A percentile compares a stretch with the other conserved stretches of the same genome.
phyloP scores from a whole-genome alignment of 139 green algal species.

The Cymbomonas tetramitiformis region DNA sequence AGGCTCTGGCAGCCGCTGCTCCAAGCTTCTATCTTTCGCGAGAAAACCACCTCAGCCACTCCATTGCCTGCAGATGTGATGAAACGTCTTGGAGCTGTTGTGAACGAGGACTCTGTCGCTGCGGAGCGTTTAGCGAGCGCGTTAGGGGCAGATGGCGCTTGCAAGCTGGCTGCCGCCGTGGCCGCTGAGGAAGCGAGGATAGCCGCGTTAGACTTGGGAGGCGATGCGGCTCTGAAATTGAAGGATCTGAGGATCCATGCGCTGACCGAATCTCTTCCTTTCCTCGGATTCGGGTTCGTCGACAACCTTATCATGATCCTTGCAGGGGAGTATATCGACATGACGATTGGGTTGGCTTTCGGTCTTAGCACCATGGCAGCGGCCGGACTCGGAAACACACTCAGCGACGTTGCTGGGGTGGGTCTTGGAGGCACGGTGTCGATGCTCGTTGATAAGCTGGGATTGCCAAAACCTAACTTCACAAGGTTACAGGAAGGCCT shows the following conservation, averaged over 20 bases:
- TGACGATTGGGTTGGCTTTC: conserved; percentile 20
- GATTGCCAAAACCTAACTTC: not conserved
- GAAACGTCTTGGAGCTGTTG: not conserved
- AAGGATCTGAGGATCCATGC: not conserved
- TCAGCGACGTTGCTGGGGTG: conserved; percentile 37
- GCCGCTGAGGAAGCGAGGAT: not conserved
- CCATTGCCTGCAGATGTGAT: no score
- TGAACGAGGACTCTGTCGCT: not conserved
- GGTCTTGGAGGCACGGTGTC: conserved; percentile 23
- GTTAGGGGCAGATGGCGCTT: not conserved
- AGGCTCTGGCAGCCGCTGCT: no score
- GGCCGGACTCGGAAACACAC: conserved; percentile 31
- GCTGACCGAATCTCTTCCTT: conserved; percentile 25
- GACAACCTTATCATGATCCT: conserved; percentile 50
- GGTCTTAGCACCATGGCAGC: conserved; percentile 30
- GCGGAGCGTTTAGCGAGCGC: not conserved
- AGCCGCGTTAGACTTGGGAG: not conserved
- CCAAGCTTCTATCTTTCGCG: no score
- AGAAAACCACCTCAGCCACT: no score
- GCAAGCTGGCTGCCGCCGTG: not conserved
- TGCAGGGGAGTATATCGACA: conserved; percentile 53
- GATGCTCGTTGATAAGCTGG: not conserved
- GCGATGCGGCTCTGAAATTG: not conserved
- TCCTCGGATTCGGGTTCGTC: conserved; percentile 40
- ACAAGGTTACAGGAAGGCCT: no score